Base-by-base conservation (phyloP, 1,139 yeast genomes). In the Williopsis jadinii region DNA sequence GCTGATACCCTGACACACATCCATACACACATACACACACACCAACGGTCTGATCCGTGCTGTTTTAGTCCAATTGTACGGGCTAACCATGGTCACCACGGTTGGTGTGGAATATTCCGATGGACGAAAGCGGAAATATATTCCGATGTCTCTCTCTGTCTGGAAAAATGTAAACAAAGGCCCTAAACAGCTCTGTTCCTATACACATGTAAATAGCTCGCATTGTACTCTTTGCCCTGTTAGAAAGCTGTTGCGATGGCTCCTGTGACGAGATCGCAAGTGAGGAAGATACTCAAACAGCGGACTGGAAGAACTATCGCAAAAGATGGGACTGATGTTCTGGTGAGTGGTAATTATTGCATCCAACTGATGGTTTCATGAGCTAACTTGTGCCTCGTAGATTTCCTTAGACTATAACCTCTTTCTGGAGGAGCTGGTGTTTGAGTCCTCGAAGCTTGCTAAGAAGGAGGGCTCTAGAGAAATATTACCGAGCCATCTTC, bases 331-430 rank as follows among this genome's bases (percentile, higher is more conserved):
- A 56, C 69, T 36, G 76, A 70, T 51, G 46, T 75, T 14, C 52
- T 76, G 39, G 54, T 52, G 32, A 12, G 52, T 40, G 9, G 19
- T 14, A 5, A 27, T 27, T 2, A n/a, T 14, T 28, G 6, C 13
- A 10, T 8, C 33, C 32, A 24, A 15, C 10, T 2, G 11, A 12
- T 19, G 28, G 27, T 11, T 3, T 26, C 14, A 38, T 41, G 35
- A 44, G 24, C 24, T 41, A 29, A 26, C 34, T 11, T n/a, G 11
- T 10, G 12, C 24, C 10, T 27, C n/a, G 11, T 35, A 49, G 48
- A 54, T 75, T n/a, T 70, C 73, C 43, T 54, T 77, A 45, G 64
- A 76, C 33, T 75, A 75, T 44, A 52, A 73, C 24, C 63, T 73
- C 37, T 77, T 73, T 49, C 41, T 75, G 43, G 62, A 62, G 38